Base-by-base conservation (phyloP, 2,329 filamentous ascomycete species). In the Venturia nashicola region DNA sequence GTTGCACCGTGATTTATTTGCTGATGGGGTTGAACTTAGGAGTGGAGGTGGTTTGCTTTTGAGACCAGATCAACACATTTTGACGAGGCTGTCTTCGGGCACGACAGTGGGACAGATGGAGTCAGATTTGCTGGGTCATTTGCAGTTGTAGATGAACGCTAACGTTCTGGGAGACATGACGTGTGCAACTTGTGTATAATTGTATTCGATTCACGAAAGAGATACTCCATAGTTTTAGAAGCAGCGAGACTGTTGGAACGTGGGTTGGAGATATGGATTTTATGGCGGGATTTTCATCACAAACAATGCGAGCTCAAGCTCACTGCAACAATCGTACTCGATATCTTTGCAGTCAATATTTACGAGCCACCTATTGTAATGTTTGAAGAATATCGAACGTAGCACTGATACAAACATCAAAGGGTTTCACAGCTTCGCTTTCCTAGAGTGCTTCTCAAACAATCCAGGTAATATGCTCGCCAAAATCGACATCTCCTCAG, bases 51-150 rank as follows among this genome's bases (percentile, higher is more conserved):
- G 70, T 0, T 65, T 73, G 6, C 61, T 77, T 3, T 67, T 77
- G 14, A 68, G 75, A n/a, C 75, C 75, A 3, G 75, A 77, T 65
- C 75, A 77, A 62, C 74, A 77, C 63, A 71, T 76, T 62, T 68
- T 72, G 65, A 68, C 18, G 44, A 36, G 42, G 18, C 55, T 64
- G 7, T 14, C 27, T 5, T 57, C 51, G 18, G 27, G 14, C 16
- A 57, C 51, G 51, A 57, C 51, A 57, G 51, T 57, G 51, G 51
- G 23, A 14, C 27, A 57, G 32, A 57, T 57, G 27, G 32, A 57
- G 12, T 34, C 51, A 6, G 51, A 57, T 57, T 14, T 57, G 16
- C 18, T 57, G 36, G 32, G 16, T 9, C 51, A 57, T 57, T 14
- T 57, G 16, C 1, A 32, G n/a, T 11, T 57, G 27, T 57, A 57